Evolutionary conservation across 108 stramenopile genomes (phyloP), one percentile per base, ranked within the genome.

Genomic region (Nitzschia palea): DNA sequence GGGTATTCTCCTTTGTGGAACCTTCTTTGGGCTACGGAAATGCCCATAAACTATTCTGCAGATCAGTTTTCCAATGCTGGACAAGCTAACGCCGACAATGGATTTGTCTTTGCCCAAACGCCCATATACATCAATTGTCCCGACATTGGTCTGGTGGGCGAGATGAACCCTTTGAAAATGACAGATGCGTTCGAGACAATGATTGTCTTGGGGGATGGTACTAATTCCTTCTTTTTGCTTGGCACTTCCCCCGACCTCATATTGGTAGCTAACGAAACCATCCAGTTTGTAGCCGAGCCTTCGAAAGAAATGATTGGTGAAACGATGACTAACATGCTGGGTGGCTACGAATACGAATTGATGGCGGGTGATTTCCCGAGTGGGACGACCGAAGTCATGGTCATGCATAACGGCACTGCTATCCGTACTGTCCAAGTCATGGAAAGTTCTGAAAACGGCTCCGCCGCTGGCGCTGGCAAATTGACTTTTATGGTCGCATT

Each of bases 1-100:
- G 64, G 44, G 0, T 73, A 73, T 44, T 66, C 64, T 54, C 71
- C 71, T 0, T 73, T 73, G 71, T 65, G 63, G 71, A 53, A 67
- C 34, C 6, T 73, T 3, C 42, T 25, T 29, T 73, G 71, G 71
- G 71, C 48, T 34, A 66, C 51, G 2, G 54, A 55, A 48, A 22
- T 66, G 26, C 71, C 71, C 35, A 65, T 73, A 20, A 44, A 73
- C 54, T 73, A 44, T 31, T 18, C 20, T 10, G 71, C 71, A 55
- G 71, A 73, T 66, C 36, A 73, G 31, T 30, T 57, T 26, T 56
- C 54, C 28, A 65, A 55, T 27, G 25, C 20, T 9, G 28, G 15
- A 17, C 48, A 57, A 18, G 31, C 44, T 18, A 57, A 37, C 27
- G 15, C 51, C n/a, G 27, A 32, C 15, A 73, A 73, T 66, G 71